Conservation (phyloP, 2,329 filamentous ascomycete species). For the Xylariaceae sp. region DNA sequence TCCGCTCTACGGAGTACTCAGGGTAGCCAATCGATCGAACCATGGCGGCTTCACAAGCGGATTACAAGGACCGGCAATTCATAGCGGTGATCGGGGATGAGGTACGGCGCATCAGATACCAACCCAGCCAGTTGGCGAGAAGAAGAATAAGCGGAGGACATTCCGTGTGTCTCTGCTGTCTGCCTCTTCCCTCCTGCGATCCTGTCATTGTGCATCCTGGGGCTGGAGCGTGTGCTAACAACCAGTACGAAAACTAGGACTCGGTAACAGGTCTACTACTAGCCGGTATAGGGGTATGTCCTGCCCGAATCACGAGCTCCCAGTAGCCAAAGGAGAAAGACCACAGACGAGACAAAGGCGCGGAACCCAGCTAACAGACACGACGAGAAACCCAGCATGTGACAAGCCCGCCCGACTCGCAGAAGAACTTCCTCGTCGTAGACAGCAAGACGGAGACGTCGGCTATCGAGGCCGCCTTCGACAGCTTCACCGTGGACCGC, state of each 20-base stretch:
- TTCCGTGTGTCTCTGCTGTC: no score
- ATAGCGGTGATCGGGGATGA: slow-evolving; percentile 97
- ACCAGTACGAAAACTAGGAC: slow-evolving; percentile 55
- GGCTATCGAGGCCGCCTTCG: slow-evolving; percentile 84
- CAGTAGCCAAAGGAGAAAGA: neutral
- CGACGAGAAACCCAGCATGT: slow-evolving; percentile 62
- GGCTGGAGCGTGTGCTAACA: slow-evolving; percentile 2
- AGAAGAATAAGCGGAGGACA: no score
- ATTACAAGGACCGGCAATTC: slow-evolving; percentile 84
- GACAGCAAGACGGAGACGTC: slow-evolving; percentile 87
- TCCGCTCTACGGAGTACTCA: neutral
- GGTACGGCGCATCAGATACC: slow-evolving; percentile 42
- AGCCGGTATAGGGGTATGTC: slow-evolving; percentile 79
- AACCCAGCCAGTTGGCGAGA: no score
- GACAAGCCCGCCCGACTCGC: slow-evolving; percentile 76
- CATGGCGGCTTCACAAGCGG: slow-evolving; percentile 47
- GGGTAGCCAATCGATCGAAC: neutral
- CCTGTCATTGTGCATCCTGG: no score
- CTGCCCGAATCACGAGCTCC: neutral
- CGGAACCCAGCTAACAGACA: slow-evolving; percentile 1
- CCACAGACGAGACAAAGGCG: no score
- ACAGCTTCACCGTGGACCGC: slow-evolving; percentile 78
- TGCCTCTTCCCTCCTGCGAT: no score
- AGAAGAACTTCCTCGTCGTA: slow-evolving; percentile 98
- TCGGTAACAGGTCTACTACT: slow-evolving; percentile 94